Evolutionary conservation across 805 yeast species (phyloP).

Genomic region (Lipomyces starkeyi): DNA sequence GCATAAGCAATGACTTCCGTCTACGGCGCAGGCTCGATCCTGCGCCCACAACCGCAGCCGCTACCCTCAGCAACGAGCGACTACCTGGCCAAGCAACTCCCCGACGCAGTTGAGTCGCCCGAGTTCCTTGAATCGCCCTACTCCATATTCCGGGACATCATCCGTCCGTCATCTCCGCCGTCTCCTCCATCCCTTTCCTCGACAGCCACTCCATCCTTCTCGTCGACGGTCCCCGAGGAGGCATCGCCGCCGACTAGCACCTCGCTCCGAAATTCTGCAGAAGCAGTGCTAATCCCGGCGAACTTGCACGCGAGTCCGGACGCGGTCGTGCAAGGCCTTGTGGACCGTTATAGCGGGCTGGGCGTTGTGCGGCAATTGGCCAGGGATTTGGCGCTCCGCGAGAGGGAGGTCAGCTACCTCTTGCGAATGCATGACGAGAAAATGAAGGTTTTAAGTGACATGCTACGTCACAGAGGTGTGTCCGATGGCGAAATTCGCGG

Average conservation of each 20-base stretch:
- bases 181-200: conserved; percentile 6
- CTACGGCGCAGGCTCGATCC: conserved; percentile 2
- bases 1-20: not conserved
- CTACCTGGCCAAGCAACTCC: not conserved
- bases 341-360: conserved; percentile 47
- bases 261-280: not conserved
- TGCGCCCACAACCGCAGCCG: not conserved
- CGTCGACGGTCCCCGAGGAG: conserved; percentile 1
- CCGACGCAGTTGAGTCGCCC: conserved; percentile 11
- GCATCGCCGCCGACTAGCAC: not conserved
- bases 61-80: not conserved
- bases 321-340: conserved; percentile 44
- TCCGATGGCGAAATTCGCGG: not conserved
- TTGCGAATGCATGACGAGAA: conserved; percentile 8
- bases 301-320: conserved; percentile 49
- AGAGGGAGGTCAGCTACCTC: conserved; percentile 49
- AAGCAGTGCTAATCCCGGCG: conserved; percentile 43
- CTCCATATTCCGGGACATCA: conserved; percentile 33
- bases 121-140: conserved; percentile 33
- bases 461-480: not conserved
- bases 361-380: conserved; percentile 56
- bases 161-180: conserved; percentile 1
- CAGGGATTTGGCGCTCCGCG: conserved; percentile 55
- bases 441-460: not conserved
- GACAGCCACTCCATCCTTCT: not conserved